Base-by-base conservation (phyloP, 495 filamentous ascomycete genomes). In the Penicillium alfredii region DNA sequence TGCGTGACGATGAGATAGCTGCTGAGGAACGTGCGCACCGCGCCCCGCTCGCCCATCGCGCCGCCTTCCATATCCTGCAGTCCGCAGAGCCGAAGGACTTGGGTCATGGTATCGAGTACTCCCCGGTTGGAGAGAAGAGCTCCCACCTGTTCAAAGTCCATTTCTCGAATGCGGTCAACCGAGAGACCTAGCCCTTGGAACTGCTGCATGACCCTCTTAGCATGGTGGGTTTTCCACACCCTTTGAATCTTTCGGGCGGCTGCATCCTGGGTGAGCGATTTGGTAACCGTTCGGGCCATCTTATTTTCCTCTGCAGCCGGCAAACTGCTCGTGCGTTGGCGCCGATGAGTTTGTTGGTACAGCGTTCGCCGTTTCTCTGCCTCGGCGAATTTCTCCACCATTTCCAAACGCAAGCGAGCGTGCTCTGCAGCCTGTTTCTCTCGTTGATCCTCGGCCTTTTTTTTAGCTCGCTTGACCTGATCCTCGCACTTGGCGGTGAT, bases 401-500 rank as follows among this genome's bases (percentile, higher is more conserved):
- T 85, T 46, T 95, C 87, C 27, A 78, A 51, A 20, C 73, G 71
- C 38, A 90, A 58, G 44, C 80, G 83, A 49, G 73, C 76, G 47
- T 88, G 77, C 42, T 97, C 88, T 27, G 86, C 83, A 39, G 92
- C 87, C 44, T 90, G 81, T 55, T 84, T 82, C 64, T 90, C 88
- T 54, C 89, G 86, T 64, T 86, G 89, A 40, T 81, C 90, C 65
- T 94, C 86, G 2, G 92, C 92, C 30, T 94, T 76, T 30, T 84
- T 82, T 71, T 98, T 98, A 33, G 93, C 92, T 30, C 89, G 74
- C 48, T 84, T 84, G 30, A 98, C 92, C 61, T 98, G 92, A 55
- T 89, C 90, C 34, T 93, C 90, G 56, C 93, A 97, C 50, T 81
- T 80, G 23, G 90, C 92, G 8, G 89, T 84, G 17, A 97, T 94